Evolutionary conservation across 2,329 filamentous ascomycete genomes (phyloP), one percentile per base, ranked within the genome.

Genomic region (Xylariales sp.): DNA sequence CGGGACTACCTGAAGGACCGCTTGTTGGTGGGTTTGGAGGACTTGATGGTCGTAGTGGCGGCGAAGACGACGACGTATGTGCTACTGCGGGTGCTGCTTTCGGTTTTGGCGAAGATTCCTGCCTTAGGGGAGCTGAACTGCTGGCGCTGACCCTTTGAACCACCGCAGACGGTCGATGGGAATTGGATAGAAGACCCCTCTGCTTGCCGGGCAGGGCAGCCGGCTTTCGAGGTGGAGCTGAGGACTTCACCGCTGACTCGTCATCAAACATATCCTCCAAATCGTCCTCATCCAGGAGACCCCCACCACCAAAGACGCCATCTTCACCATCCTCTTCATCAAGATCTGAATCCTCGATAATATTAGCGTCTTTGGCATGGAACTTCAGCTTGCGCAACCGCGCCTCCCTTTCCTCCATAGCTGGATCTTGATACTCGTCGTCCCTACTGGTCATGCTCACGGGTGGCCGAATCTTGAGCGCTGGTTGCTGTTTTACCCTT

Each of bases 291-390:
- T 50, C 43, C 11, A 60, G 45, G 8, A 48, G 46, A 10, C 49
- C 44, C 12, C 22, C 19, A 16, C 44, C 27, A 29, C 40, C 15
- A 18, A 35, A 25, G 29, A 25, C 27, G n/a, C n/a, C n/a, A 27
- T 48, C 38, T 31, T 51, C 56, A 43, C 33, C n/a, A 19, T 51
- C 46, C 3, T 55, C 45, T n/a, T 49, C 46, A 2, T 54, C 51
- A 12, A 46, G 59, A 5, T 62, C 58, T 2, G 64, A 67, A 44
- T 71, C 69, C 1, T 64, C 63, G 19, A 72, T 57, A 32, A 62
- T 64, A 1, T 61, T 65, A 4, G 65, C 51, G 29, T 52, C 57
- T 32, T 47, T 51, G 18, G 27, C 40, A 16, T 35, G 37, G 11
- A 44, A 51, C 51, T 68, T 66, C 12, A 64, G 54, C 7, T 52